Conservation (phyloP, 345 rosid species). For the Acer campestre region DNA sequence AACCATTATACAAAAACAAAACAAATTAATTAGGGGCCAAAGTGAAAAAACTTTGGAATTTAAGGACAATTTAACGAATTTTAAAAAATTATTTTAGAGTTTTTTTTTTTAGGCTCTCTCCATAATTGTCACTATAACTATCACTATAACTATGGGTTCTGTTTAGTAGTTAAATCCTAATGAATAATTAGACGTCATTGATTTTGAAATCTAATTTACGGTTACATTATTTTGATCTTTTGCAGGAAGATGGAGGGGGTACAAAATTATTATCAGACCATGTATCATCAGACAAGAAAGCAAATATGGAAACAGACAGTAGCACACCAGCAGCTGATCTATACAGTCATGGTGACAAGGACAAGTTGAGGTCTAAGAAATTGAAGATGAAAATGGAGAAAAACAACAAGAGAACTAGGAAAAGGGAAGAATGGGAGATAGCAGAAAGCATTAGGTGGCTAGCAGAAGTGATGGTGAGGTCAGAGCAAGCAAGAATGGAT, state of each 20-base stretch:
- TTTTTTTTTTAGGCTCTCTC: no score
- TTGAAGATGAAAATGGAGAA: constrained; percentile 48
- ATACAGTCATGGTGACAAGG: constrained; percentile 48
- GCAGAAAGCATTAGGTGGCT: constrained; percentile 84
- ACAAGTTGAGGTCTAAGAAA: constrained; percentile 42
- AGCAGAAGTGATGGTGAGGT: constrained; percentile 77
- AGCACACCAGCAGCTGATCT: constrained; percentile 69
- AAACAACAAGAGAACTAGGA: constrained; percentile 44
- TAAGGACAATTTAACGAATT: no score
- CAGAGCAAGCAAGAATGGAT: constrained; percentile 88
- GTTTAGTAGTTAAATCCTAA: no score
- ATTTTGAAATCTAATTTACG: no score
- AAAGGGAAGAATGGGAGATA: constrained; percentile 61
- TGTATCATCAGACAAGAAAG: constrained; percentile 47
- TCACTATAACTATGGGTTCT: no score
- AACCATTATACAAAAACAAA: no score
- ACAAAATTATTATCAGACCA: constrained; percentile 46
- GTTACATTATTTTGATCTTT: background rate
- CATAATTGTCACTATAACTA: no score
- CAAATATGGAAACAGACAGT: constrained; percentile 64
- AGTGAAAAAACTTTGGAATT: no score
- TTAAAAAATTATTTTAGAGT: no score
- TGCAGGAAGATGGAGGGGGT: constrained; percentile 63
- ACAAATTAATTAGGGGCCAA: no score
- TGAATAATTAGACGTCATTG: no score